Conservation (phyloP, 2,329 filamentous ascomycete species). For the Phoma herbarum region DNA sequence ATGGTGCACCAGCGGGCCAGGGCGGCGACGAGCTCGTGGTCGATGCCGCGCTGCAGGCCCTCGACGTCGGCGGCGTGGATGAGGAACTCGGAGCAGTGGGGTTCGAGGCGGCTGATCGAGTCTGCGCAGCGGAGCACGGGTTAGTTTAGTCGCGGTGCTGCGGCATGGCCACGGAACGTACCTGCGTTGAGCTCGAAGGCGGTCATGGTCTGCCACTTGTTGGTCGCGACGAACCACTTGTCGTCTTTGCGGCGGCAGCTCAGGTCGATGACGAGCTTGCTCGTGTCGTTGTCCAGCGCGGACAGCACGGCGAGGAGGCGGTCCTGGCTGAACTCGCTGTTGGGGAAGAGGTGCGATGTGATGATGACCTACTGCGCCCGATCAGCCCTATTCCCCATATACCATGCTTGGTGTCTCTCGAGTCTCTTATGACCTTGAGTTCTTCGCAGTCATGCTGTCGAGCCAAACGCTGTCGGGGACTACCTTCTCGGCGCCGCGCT, state of each 20-base stretch:
- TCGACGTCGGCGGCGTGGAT: conserved; percentile 98
- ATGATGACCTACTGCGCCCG: conserved; percentile 80
- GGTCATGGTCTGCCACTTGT: conserved; percentile 98
- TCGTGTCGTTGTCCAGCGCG: conserved; percentile 75
- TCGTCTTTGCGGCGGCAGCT: conserved; percentile 82
- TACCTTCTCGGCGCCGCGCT: conserved; percentile 88
- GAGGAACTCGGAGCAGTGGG: conserved; percentile 94
- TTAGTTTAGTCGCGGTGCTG: no score
- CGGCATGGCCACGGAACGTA: no score
- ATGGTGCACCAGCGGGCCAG: conserved; percentile 88
- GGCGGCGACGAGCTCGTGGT: conserved; percentile 79
- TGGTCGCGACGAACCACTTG: conserved; percentile 96
- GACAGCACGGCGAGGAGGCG: conserved; percentile 77
- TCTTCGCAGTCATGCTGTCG: no score
- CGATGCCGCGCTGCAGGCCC: conserved; percentile 89
- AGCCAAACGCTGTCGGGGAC: no score
- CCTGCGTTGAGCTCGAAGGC: conserved; percentile 93
- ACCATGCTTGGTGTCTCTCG: no score
- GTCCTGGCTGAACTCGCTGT: conserved; percentile 79
- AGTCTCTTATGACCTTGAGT: neutral
- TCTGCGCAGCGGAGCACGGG: conserved; percentile 67
- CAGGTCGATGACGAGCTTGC: conserved; percentile 90
- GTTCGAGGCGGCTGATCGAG: conserved; percentile 80
- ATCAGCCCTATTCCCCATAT: conserved; percentile 22
- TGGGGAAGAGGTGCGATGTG: conserved; percentile 92